Conservation (phyloP, 2,329 filamentous ascomycete species). For the Calonectria montana region DNA sequence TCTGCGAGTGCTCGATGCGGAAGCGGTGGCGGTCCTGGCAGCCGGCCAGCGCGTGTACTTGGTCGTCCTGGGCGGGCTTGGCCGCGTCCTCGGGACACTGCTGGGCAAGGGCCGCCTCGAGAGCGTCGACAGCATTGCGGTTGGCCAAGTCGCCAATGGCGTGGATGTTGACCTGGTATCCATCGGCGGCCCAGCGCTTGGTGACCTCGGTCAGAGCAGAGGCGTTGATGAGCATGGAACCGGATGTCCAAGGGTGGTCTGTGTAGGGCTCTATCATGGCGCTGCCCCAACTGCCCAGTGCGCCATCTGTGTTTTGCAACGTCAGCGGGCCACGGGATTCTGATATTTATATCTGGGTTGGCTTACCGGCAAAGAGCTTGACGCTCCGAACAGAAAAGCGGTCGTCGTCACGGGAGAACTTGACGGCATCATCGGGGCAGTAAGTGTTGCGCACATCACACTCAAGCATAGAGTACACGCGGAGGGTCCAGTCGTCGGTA, state of each 20-base stretch:
- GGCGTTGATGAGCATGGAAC: constrained; percentile 75
- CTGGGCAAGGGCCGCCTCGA: constrained; percentile 65
- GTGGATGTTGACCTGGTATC: constrained; percentile 78
- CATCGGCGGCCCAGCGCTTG: constrained; percentile 67
- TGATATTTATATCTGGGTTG: not conserved
- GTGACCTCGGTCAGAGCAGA: constrained; percentile 66
- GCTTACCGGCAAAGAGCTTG: constrained; percentile 74
- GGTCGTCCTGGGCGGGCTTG: constrained; percentile 21
- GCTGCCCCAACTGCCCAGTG: constrained; percentile 77
- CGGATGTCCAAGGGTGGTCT: constrained; percentile 70
- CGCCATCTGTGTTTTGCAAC: constrained; percentile 63
- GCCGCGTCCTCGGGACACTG: constrained; percentile 58
- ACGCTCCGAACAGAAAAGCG: constrained; percentile 70
- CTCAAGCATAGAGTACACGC: constrained; percentile 77
- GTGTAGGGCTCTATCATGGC: constrained; percentile 78
- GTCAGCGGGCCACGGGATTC: not conserved
- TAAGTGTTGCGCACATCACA: constrained; percentile 73
- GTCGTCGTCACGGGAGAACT: constrained; percentile 56
- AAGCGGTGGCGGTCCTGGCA: constrained; percentile 70
- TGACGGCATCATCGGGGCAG: constrained; percentile 64
- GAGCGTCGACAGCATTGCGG: constrained; percentile 71
- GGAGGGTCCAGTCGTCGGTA: constrained; percentile 65
- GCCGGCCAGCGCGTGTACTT: constrained; percentile 46
- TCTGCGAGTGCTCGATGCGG: constrained; percentile 78
- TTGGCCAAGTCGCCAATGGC: constrained; percentile 79